Base-by-base conservation (phyloP, 495 filamentous ascomycete genomes). In the Corynascus novoguineensis region DNA sequence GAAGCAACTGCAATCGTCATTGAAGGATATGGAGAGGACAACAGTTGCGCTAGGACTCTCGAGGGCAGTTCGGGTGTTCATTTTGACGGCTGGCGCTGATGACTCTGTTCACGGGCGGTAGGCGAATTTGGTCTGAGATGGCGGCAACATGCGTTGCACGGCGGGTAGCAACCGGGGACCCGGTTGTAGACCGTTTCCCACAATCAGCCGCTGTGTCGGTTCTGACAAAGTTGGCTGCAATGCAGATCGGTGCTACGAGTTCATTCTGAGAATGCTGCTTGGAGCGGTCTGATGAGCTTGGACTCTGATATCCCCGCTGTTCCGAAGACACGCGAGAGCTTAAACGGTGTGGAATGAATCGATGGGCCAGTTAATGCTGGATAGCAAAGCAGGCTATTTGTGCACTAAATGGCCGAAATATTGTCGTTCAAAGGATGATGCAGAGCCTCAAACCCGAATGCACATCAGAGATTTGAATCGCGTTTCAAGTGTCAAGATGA, bases 1-100 rank as follows among this genome's bases (percentile, higher is more conserved):
- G 74, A 98, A 98, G 66, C 86, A 91, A 55, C 82, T 90, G 66
- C 81, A 84, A 66, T 96, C 88, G 64, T 86, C 79, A 67, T 96
- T 97, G 75, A 98, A 95, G 21, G 86, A 81, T 47, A 86, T 84
- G 25, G 88, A 93, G 29, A 97, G 80, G 28, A 89, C 92, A 61
- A 84, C 81, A 6, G 89, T 87, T 38, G 82, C 81, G 35, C 76
- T 78, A 35, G 88, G 84, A 44, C 81, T 82, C 68, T 95, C 89
- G 62, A 98, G 90, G 59, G 86, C 81, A 41, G 86, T 87, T 61
- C 93, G 79, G 54, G 91, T 95, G 68, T 98, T 95, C 93, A 98
- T 98, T 48, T 63, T 78, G 71, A 58, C 28, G 31, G 15, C 24
- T 6, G 34, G 4, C 5, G 15, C 28, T 17, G 24, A 17, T 42